Base-by-base conservation (phyloP, 1,139 yeast genomes). In the Candida dubliniensis region DNA sequence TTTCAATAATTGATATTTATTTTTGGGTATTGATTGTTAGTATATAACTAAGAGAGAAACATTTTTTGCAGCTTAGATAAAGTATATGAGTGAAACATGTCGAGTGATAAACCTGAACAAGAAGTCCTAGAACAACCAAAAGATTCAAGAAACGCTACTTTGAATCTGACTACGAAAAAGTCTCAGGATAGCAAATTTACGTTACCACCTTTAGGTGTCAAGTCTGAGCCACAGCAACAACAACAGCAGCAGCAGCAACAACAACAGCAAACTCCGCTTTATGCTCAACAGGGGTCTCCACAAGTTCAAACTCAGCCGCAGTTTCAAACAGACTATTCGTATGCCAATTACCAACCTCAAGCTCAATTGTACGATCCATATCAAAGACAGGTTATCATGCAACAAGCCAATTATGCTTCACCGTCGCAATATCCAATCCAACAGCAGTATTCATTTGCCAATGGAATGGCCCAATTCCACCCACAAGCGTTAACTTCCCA, bases 161-260 rank as follows among this genome's bases (percentile, higher is more conserved):
- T 47, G 26, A 47, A 41, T 32, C 49, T 48, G 44, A 46, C 50
- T 11, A 38, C 49, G 6, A 47, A 46, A 31, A 46, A 31, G 33
- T 41, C 45, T 12, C 36, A 40, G 14, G 49, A 44, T 24, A 29
- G 14, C 27, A 45, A 38, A 33, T 32, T 39, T n/a, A 41, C 40
- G 18, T 34, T 49, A 40, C 52, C 52, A 7, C 50, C 52, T 11
- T 43, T 49, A 14, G 49, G 46, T 8, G 41, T 49, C 7, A 47
- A 42, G 23, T 30, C 44, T 2, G 42, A 44, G 10, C 41, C 34
- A 31, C 36, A 36, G 34, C 40, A 40, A 34, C 31, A 6, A 18
- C 40, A 33, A 14, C 35, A 8, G n/a, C 43, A 34, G 38, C 45
- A 34, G 23, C 49, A 47, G 26, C 24, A 25, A 37, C 47, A 45